Base-by-base conservation (phyloP, 306 rosid species). In the Fagus crenata region DNA sequence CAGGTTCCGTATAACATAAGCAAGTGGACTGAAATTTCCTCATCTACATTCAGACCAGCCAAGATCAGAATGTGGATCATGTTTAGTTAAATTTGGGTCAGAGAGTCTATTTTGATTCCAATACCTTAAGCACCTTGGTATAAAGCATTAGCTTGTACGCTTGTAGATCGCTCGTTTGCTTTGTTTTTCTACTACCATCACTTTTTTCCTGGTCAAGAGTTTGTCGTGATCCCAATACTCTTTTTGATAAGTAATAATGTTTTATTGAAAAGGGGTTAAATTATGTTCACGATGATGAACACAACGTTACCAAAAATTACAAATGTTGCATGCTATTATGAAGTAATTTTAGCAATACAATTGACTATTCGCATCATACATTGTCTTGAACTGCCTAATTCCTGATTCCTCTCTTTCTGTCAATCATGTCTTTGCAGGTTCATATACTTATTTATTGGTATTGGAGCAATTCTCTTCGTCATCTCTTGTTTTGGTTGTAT, bases 401-500 rank as follows among this genome's bases (percentile, higher is more conserved):
- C 55, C 6, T 73, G 49, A 36, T 70, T 73, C 68, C 51, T 46
- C 8, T 80, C 18, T 22, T 78, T 22, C 49, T 75, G 18, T 59
- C 61, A 75, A 43, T 64, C 75, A 32, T 81, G 77, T 78, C 18
- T 76, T 75, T 87, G 80, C 94, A 93, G 98, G 98, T 93, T 93
- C 82, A 89, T 93, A 79, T 93, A 89, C 88, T 56, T 90, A 72
- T 91, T 93, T 83, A 91, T 93, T 82, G 98, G 91, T 67, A 53
- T 90, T 17, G 98, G 98, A 79, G 93, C 13, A 28, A 80, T 85
- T 84, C 83, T 93, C 83, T 85, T 93, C 28, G 71, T 91, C 77
- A 55, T 93, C 81, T 91, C 98, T 80, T 91, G 91, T 78, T 91
- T 86, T 83, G 98, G 98, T 61, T 93, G 98, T 77, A 81, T 92